These are phyloP conservation scores for Lecanoromycetidae sp. DNA, from an alignment of 2,329 filamentous ascomycete genomes.

Conservation along the genomic window DNA sequence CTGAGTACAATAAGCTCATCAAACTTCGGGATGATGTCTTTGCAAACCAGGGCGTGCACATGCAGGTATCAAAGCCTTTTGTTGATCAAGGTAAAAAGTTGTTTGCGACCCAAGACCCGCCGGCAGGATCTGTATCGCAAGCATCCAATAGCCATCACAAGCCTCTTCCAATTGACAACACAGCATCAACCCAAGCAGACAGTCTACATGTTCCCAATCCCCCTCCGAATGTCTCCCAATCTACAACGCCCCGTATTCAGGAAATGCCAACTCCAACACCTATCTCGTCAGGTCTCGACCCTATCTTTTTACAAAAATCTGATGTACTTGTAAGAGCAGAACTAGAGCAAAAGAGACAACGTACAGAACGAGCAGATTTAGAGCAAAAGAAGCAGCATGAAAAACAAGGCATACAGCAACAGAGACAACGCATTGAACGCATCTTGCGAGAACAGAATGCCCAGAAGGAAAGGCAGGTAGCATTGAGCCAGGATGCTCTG, in stretches of 20 bases:
- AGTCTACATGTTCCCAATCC: slow-evolving; percentile 47
- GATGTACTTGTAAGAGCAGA: slow-evolving; percentile 74
- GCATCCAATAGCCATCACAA: slow-evolving; percentile 1
- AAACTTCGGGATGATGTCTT: slow-evolving; percentile 69
- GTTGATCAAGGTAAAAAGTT: slow-evolving; percentile 33
- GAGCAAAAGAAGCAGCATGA: slow-evolving; percentile 62
- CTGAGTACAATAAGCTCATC: slow-evolving; percentile 69
- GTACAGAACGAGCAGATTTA: slow-evolving; percentile 63
- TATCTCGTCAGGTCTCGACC: slow-evolving; percentile 57
- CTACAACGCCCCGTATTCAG: slow-evolving; percentile 20
- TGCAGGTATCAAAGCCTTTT: slow-evolving; percentile 17
- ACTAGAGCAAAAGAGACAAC: slow-evolving; percentile 64
- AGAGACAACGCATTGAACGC: slow-evolving; percentile 70
- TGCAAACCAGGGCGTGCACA: slow-evolving; percentile 29
- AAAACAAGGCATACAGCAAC: slow-evolving; percentile 53
- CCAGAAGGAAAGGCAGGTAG: slow-evolving; percentile 44
- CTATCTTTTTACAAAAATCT: slow-evolving; percentile 75
- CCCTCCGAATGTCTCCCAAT: slow-evolving; percentile 10
- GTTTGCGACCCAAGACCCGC: slow-evolving; percentile 6
- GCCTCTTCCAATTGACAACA: not conserved
- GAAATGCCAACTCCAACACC: slow-evolving; percentile 36
- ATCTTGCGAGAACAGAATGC: slow-evolving; percentile 66
- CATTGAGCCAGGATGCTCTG: slow-evolving; percentile 40
- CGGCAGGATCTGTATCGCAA: slow-evolving; percentile 1
- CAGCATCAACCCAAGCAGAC: slow-evolving; percentile 37